phyloP scores from a whole-genome alignment of 73 alveolate genomes.

The Paramecium octaurelia region DNA sequence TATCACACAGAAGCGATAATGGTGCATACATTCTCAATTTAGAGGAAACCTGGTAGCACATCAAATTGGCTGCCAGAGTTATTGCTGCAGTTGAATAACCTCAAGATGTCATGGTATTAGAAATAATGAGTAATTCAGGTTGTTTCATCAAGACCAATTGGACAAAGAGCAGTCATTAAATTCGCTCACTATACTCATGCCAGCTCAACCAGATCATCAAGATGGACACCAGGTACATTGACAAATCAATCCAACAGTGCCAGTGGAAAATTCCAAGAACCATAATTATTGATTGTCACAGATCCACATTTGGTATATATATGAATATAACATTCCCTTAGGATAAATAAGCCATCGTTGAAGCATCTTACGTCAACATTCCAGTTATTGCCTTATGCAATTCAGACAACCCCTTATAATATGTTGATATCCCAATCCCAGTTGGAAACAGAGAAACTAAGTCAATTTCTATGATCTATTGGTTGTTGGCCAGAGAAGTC shows the following conservation, averaged over 20 bases:
- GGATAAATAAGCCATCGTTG: constrained; percentile 91
- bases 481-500: constrained; percentile 94
- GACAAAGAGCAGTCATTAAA: constrained; percentile 97
- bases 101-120: constrained; percentile 74
- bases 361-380: constrained; percentile 90
- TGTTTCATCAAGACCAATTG: constrained; percentile 81
- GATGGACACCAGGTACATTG: constrained; percentile 97
- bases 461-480: constrained; percentile 92
- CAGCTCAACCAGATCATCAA: constrained; percentile 82
- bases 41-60: constrained; percentile 87
- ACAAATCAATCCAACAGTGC: constrained; percentile 71
- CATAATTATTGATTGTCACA: constrained; percentile 92
- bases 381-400: constrained; percentile 94
- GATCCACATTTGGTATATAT: constrained; percentile 74
- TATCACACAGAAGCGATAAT: constrained; percentile 73
- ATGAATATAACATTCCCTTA: constrained; percentile 48
- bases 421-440: constrained; percentile 97
- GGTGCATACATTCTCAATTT: constrained; percentile 74
- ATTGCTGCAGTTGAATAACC: constrained; percentile 88
- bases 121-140: constrained; percentile 25
- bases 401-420: constrained; percentile 86
- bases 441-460: constrained; percentile 87
- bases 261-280: constrained; percentile 86
- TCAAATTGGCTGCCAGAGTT: constrained; percentile 90
- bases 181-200: constrained; percentile 90